phyloP scores from a whole-genome alignment of 371 early-diverging fungal species.

The Mortierella sp. region DNA sequence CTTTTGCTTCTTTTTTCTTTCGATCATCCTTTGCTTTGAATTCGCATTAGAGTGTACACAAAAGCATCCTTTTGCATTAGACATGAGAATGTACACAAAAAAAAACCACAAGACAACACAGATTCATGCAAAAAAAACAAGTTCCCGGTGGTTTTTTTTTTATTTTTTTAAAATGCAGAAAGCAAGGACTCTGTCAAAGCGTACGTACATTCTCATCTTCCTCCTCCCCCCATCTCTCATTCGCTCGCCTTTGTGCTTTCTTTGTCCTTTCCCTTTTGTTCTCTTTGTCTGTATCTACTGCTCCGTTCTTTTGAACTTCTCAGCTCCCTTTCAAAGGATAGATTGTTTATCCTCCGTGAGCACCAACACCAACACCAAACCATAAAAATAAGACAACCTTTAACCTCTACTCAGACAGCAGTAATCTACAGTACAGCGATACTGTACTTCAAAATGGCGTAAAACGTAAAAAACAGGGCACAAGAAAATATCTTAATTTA shows the following conservation, averaged over 20 bases:
- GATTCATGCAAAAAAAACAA: constrained; percentile 3
- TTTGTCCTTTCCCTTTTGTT: background rate
- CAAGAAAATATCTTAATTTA: background rate
- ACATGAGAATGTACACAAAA: background rate
- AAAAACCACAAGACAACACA: background rate
- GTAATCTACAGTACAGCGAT: background rate
- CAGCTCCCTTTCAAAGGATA: background rate
- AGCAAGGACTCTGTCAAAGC: constrained; percentile 3
- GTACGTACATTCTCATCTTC: constrained; percentile 10
- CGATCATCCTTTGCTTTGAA: too few species aligned
- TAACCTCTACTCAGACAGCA: background rate
- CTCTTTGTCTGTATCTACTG: background rate
- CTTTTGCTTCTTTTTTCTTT: too few species aligned
- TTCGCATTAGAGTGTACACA: background rate
- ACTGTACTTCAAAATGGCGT: background rate
- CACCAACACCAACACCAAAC: background rate
- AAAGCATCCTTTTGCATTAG: too few species aligned
- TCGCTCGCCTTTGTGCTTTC: too few species aligned
- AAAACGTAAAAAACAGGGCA: background rate
- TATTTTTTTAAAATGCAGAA: background rate
- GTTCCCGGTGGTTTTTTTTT: background rate
- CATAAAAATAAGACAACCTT: background rate
- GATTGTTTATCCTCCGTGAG: constrained; percentile 9
- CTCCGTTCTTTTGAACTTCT: background rate
- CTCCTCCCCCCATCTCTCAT: background rate